Percentiles rank a stretch among this genome's conserved stretches.
Conservation (phyloP, 1,284 basidiomycete genomes). For the Vanrija sp. region DNA sequence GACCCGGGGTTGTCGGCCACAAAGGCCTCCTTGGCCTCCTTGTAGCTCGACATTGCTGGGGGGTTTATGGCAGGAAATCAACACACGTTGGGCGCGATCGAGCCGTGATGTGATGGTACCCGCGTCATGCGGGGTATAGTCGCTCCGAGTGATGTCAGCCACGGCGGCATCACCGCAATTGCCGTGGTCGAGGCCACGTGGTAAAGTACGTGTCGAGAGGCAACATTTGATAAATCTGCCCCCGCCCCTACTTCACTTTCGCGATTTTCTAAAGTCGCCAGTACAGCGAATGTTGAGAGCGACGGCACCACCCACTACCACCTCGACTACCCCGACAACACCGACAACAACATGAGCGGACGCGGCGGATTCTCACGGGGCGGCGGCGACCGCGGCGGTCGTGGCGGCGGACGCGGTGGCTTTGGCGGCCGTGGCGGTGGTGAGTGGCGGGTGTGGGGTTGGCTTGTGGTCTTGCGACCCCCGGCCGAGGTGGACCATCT, state of each 20-base stretch:
- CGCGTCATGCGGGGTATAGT: neutral
- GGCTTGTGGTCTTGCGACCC: conserved; percentile 14
- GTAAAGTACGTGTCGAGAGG: neutral
- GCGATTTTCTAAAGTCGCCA: neutral
- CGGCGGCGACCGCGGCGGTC: conserved; percentile 29
- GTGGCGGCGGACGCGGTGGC: conserved; percentile 35
- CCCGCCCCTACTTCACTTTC: neutral
- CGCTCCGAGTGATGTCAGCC: neutral
- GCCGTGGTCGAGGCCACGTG: neutral
- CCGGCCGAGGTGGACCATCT: neutral
- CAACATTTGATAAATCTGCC: neutral
- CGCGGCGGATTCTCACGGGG: conserved; percentile 46
- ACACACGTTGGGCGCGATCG: neutral
- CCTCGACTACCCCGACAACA: conserved; percentile 1
- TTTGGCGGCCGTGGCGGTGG: conserved; percentile 33
- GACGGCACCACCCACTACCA: conserved; percentile 1
- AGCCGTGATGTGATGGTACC: neutral
- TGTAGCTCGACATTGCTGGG: conserved; percentile 57
- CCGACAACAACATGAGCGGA: conserved; percentile 42
- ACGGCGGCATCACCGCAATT: neutral
- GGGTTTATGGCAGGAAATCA: neutral
- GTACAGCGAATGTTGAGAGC: neutral
- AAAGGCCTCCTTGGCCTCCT: conserved; percentile 78
- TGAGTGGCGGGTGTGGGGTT: conserved; percentile 1
- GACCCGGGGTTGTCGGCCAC: conserved; percentile 77